These are phyloP conservation scores for Cercospora sp. DNA, from an alignment of 2,329 filamentous ascomycete species.

Conservation along the genomic window DNA sequence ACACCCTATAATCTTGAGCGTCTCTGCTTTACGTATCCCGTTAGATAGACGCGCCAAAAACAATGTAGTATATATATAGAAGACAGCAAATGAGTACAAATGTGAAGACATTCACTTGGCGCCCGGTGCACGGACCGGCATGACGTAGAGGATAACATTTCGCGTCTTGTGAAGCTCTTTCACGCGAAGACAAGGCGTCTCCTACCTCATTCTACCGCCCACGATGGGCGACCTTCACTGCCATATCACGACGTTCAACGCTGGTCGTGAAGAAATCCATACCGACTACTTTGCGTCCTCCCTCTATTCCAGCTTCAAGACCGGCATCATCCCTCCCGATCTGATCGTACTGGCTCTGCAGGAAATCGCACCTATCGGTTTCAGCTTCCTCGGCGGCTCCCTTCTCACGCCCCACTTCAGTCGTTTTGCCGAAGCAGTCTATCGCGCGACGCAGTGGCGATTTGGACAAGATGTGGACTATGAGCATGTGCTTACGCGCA, in stretches of 20 bases:
- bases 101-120: background rate
- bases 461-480: slow-evolving; percentile 66
- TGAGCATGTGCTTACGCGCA: slow-evolving; percentile 67
- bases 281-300: slow-evolving; percentile 65
- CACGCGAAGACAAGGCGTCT: background rate
- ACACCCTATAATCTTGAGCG: too few relatives aligned
- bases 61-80: too few relatives aligned
- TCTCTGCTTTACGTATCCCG: too few relatives aligned
- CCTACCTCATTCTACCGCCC: background rate
- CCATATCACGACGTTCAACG: slow-evolving; percentile 88
- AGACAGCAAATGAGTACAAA: too few relatives aligned
- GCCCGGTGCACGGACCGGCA: background rate
- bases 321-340: slow-evolving; percentile 59
- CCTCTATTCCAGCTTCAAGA: slow-evolving; percentile 50
- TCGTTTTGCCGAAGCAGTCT: slow-evolving; percentile 67
- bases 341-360: slow-evolving; percentile 72
- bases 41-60: too few relatives aligned
- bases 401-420: slow-evolving; percentile 75
- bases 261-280: slow-evolving; percentile 70
- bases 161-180: background rate
- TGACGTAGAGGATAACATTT: background rate
- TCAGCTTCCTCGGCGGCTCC: slow-evolving; percentile 81
- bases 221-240: slow-evolving; percentile 57
- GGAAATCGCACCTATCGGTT: slow-evolving; percentile 81
- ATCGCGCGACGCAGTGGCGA: slow-evolving; percentile 43